Conservation (phyloP, 768 basidiomycete genomes). For the Rhodotorula kratochvilovae region DNA sequence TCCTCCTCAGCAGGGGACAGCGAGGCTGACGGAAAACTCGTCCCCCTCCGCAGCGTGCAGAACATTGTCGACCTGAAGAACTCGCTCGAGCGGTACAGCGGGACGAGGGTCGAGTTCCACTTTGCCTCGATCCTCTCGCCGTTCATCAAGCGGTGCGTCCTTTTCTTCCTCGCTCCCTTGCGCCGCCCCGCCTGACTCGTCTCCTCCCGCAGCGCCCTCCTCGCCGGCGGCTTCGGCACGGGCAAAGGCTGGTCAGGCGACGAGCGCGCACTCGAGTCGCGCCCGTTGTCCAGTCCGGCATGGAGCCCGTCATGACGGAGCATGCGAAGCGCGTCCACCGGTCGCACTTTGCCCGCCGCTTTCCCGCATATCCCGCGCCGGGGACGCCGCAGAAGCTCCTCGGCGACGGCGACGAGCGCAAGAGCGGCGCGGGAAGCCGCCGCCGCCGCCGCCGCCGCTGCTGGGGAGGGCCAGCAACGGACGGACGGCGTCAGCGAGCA, state of each 20-base stretch:
- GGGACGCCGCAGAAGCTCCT: slow-evolving; percentile 9
- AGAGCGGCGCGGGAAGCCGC: background rate
- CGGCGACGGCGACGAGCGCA: background rate
- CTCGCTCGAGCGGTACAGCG: slow-evolving; percentile 80
- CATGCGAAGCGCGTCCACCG: slow-evolving; percentile 11
- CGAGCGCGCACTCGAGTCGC: slow-evolving; percentile 59
- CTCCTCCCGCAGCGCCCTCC: slow-evolving; percentile 56
- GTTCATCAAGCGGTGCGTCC: slow-evolving; percentile 65
- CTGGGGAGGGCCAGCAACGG: background rate
- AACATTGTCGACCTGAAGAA: slow-evolving; percentile 80
- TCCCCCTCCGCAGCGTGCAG: slow-evolving; percentile 55
- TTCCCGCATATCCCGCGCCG: slow-evolving; percentile 13
- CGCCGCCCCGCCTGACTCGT: background rate
- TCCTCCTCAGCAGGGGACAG: accelerated
- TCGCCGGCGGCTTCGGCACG: slow-evolving; percentile 84
- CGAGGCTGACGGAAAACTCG: background rate
- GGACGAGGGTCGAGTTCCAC: slow-evolving; percentile 67
- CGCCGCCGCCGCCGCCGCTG: too few species aligned
- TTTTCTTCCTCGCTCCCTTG: background rate
- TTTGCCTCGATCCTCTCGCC: slow-evolving; percentile 87
- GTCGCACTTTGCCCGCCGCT: slow-evolving; percentile 25
- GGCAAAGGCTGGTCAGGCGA: slow-evolving; percentile 52
- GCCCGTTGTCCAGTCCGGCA: slow-evolving; percentile 59
- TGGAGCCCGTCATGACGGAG: slow-evolving; percentile 20
- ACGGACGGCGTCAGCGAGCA: background rate